Evolutionary conservation across 306 rosid species (phyloP).

Genomic region (Cucurbita argyrosperma): DNA sequence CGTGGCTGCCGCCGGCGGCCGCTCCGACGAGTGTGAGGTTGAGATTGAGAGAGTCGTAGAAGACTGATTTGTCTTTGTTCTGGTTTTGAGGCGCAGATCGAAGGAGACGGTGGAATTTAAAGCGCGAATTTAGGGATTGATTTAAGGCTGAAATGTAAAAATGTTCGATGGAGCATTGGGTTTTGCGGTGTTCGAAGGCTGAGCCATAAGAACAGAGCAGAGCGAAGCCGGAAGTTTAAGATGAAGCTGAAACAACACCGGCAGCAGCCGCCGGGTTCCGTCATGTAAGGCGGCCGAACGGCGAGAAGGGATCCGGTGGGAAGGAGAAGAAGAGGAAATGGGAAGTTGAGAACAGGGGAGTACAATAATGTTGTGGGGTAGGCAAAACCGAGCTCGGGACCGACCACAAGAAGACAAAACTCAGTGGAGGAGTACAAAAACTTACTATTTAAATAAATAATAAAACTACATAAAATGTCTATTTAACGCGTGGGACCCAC

Average conservation of each 20-base stretch:
- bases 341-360: background rate
- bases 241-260: slow-evolving; percentile 21
- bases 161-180: slow-evolving; percentile 21
- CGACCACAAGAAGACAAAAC: background rate
- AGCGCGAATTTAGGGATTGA: slow-evolving; percentile 20
- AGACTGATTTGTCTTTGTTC: slow-evolving; percentile 60
- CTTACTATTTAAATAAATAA: too few relatives aligned
- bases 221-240: slow-evolving; percentile 17
- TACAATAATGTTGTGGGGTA: background rate
- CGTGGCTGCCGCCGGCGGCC: background rate
- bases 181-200: slow-evolving; percentile 37
- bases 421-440: background rate
- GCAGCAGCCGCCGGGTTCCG: slow-evolving; percentile 14
- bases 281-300: slow-evolving; percentile 8
- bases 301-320: background rate
- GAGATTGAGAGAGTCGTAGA: slow-evolving; percentile 40
- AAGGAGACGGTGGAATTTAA: slow-evolving; percentile 26
- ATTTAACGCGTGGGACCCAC: too few relatives aligned
- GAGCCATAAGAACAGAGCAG: slow-evolving; percentile 28
- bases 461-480: too few relatives aligned
- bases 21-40: slow-evolving; percentile 16
- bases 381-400: background rate
- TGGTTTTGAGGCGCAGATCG: slow-evolving; percentile 24
- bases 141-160: slow-evolving; percentile 66
- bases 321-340: background rate